phyloP scores from a whole-genome alignment of 331 rosid species.

The Spiraea crenata region DNA sequence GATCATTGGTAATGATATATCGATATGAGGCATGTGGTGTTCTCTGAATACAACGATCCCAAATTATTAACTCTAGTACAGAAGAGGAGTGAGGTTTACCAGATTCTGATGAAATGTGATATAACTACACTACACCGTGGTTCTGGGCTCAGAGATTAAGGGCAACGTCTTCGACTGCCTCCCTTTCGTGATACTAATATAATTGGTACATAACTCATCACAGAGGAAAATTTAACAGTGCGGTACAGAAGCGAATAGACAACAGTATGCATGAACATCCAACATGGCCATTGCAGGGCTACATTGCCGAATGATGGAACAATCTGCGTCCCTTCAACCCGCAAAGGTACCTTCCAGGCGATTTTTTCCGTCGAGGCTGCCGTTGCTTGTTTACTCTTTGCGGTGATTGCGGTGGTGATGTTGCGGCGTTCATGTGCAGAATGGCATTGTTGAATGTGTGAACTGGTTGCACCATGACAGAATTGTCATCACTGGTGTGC shows the following conservation, averaged over 20 bases:
- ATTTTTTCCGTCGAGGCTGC: not conserved
- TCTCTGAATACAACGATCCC: not conserved
- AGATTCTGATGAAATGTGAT: not conserved
- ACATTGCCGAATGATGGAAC: slow-evolving; percentile 45
- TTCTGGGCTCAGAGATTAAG: not conserved
- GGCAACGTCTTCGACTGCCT: not conserved
- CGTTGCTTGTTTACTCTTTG: slow-evolving; percentile 5
- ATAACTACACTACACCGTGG: no score
- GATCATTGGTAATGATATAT: not conserved
- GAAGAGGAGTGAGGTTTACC: no score
- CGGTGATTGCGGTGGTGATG: slow-evolving; percentile 8
- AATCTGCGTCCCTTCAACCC: slow-evolving; percentile 55
- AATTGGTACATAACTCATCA: not conserved
- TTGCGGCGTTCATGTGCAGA: slow-evolving; percentile 21
- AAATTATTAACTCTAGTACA: no score
- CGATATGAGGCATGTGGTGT: not conserved
- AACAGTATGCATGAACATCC: not conserved
- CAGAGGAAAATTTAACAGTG: slow-evolving; percentile 2
- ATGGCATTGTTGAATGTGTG: slow-evolving; percentile 22
- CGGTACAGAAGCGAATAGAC: not conserved
- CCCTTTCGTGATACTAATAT: not conserved
- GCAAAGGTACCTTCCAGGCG: slow-evolving; percentile 47
- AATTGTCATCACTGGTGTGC: slow-evolving; percentile 26
- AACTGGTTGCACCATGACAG: slow-evolving; percentile 16
- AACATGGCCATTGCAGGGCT: slow-evolving; percentile 10